Base-by-base conservation (phyloP, 306 rosid genomes). In the Coriaria nepalensis region DNA sequence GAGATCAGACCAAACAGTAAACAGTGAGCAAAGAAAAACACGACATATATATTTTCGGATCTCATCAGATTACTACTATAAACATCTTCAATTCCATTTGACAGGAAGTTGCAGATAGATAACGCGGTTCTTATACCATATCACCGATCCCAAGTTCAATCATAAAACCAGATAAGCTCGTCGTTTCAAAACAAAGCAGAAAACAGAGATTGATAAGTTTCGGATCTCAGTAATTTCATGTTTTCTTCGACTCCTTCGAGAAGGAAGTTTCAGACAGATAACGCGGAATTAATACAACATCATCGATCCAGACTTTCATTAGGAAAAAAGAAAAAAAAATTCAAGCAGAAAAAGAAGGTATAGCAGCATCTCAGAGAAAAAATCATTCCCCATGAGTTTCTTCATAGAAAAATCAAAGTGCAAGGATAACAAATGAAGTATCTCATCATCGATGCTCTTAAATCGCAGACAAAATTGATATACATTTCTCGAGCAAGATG, bases 321-420 rank as follows among this genome's bases (percentile, higher is more conserved):
- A 9, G 10, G 13, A 6, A 29, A 40, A 52, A 8, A 4, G 12
- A 35, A 5, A 42, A 15, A 13, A 14, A 10, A 10, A 6, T n/a
- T n/a, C 1, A 12, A 8, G 4, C 10, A n/a, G 0, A 1, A 36
- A 6, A 5, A 36, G 9, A n/a, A 15, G 0, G 8, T 45, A 3
- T 4, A 0, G 33, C 11, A 63, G 78, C 83, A 70, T 70, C 83
- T 80, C 83, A 80, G 87, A 81, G 33, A 40, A 53, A 52, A 6
- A 20, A 20, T 20, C 29, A 52, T 47, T 67, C 71, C 70, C 94
- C 78, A 53, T 63, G 11, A 40, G n/a, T 40, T 71, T 79, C 93
- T 82, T 82, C 93, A 82, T 67, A 4, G 14, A 7, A 49, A 74
- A 81, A 57, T 81, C 92, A 69, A 61, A 75, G 82, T 81, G 93